A percentile compares a stretch with the other conserved stretches of the same genome.
Conservation (phyloP, 306 rosid genomes). For the Arachis stenosperma region DNA sequence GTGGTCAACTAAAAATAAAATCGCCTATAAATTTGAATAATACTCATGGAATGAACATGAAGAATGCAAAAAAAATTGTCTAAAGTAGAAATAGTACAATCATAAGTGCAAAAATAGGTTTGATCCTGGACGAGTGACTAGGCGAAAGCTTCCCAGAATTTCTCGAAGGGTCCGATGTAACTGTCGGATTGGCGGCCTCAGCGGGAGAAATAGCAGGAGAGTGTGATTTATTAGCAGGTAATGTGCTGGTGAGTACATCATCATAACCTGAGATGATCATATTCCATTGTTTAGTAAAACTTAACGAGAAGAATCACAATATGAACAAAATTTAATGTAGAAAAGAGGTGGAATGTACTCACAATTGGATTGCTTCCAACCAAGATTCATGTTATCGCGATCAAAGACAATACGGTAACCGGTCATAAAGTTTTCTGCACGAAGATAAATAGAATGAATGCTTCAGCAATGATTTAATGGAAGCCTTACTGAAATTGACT, state of each 20-base stretch:
- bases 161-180: conserved; percentile 38
- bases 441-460: conserved; percentile 22
- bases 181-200: conserved; percentile 44
- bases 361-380: conserved; percentile 82
- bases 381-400: conserved; percentile 73
- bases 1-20: conserved; percentile 2
- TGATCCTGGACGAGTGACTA: conserved; percentile 48
- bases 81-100: conserved; percentile 39
- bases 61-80: conserved; percentile 48
- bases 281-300: conserved; percentile 12
- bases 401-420: conserved; percentile 81
- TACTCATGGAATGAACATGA: conserved; percentile 37
- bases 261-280: conserved; percentile 57
- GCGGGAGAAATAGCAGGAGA: conserved; percentile 57
- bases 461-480: background rate
- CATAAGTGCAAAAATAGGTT: conserved; percentile 40
- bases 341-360: conserved; percentile 44
- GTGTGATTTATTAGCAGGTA: conserved; percentile 39
- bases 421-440: conserved; percentile 96
- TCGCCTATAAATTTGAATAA: conserved; percentile 31
- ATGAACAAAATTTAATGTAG: background rate
- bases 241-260: conserved; percentile 39
- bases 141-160: conserved; percentile 32
- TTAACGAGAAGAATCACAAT: background rate
- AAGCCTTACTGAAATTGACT: conserved; percentile 5